Percentiles rank a stretch among this genome's conserved stretches.
phyloP scores from a whole-genome alignment of 805 yeast species.

The Ogataea haglerorum region DNA sequence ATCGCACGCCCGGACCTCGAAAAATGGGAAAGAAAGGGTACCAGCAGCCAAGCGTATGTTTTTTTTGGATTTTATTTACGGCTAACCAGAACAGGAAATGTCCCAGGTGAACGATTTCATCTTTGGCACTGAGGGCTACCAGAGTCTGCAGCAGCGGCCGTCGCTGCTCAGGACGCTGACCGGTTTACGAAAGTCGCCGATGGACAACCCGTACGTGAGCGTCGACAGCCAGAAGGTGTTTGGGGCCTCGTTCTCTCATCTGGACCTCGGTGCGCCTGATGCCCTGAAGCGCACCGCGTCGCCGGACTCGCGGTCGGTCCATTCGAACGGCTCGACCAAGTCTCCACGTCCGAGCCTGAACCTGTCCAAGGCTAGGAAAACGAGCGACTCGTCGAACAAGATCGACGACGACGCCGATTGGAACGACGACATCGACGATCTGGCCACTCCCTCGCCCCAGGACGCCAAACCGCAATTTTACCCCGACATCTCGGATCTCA shows the following conservation, averaged over 20 bases:
- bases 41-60: slow-evolving; percentile 32
- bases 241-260: slow-evolving; percentile 56
- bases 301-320: slow-evolving; percentile 18
- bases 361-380: slow-evolving; percentile 6
- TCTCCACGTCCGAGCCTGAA: slow-evolving; percentile 17
- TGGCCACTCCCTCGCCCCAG: slow-evolving; percentile 30
- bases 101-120: slow-evolving; percentile 31
- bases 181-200: slow-evolving; percentile 15
- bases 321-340: slow-evolving; percentile 13
- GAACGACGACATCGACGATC: slow-evolving; percentile 68
- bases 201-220: slow-evolving; percentile 10
- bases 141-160: slow-evolving; percentile 16
- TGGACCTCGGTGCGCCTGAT: slow-evolving; percentile 35
- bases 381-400: slow-evolving; percentile 25
- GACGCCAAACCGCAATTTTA: slow-evolving; percentile 14
- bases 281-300: slow-evolving; percentile 17
- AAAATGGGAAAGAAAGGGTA: slow-evolving; percentile 33
- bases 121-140: slow-evolving; percentile 23
- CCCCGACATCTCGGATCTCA: slow-evolving; percentile 21
- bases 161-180: slow-evolving; percentile 29
- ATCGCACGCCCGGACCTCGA: not conserved
- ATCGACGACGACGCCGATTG: slow-evolving; percentile 86
- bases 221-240: slow-evolving; percentile 35
- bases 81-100: slow-evolving; percentile 21
- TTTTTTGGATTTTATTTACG: not conserved